Conservation (phyloP, 140 eudicot genomes). For the Erigeron philadelphicus region DNA sequence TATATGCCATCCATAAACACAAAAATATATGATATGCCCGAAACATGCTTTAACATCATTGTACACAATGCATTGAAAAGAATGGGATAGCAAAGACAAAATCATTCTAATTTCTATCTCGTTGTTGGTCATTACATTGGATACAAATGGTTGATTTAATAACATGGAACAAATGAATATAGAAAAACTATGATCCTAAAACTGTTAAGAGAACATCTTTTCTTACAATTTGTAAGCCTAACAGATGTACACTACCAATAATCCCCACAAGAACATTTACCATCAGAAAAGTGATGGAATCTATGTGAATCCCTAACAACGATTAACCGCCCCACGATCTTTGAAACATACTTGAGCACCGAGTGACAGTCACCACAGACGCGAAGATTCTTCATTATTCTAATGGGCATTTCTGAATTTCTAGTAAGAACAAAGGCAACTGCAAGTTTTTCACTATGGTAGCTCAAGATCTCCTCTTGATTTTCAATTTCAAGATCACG, state of each 20-base stretch:
- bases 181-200: neutral
- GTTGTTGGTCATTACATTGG: too few relatives aligned
- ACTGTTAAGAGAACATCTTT: neutral
- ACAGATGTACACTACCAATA: conserved; percentile 42
- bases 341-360: conserved; percentile 60
- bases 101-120: too few relatives aligned
- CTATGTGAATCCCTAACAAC: conserved; percentile 78
- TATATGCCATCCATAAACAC: too few relatives aligned
- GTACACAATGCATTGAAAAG: too few relatives aligned
- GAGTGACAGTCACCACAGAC: conserved; percentile 92
- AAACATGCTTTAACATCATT: too few relatives aligned
- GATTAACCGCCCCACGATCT: conserved; percentile 63
- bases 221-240: neutral
- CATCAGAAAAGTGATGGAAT: conserved; percentile 79
- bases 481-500: conserved; percentile 82
- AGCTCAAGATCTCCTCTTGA: conserved; percentile 73
- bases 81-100: too few relatives aligned
- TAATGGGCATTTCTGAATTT: conserved; percentile 63
- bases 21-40: too few relatives aligned
- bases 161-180: neutral
- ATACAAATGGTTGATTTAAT: too few relatives aligned
- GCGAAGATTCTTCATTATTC: conserved; percentile 88
- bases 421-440: conserved; percentile 82
- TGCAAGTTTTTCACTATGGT: conserved; percentile 89
- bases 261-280: conserved; percentile 85